Base-by-base conservation (phyloP, 1,284 basidiomycete genomes). In the Anthracocystis panici-leucophaei region DNA sequence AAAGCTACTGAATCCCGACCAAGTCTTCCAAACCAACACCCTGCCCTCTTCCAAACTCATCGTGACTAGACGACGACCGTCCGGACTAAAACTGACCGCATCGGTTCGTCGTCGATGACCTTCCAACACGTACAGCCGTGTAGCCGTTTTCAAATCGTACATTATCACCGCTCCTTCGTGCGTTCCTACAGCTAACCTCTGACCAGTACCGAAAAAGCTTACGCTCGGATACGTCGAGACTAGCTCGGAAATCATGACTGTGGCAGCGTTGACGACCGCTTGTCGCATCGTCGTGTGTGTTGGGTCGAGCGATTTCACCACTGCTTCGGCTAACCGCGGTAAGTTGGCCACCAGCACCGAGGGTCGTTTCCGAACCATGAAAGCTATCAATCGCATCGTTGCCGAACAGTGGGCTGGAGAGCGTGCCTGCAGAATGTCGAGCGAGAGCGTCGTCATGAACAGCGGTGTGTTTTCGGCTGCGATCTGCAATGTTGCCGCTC, bases 111-210 rank as follows among this genome's bases (percentile, higher is more conserved):
- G 56, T 16, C 66, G 51, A 49, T 97, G 95, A 0, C 93, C 92
- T 80, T 98, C 95, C 10, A 99, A 90, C 0, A 99, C 93, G 83
- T 97, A 98, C 8, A 99, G 88, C 12, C 96, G 90, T 2, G 93
- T 97, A 0, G 94, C 95, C 0, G 95, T 95, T 86, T 97, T 97
- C 56, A 99, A 89, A 82, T 99, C 97, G 85, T 97, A 98, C 90
- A 98, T 94, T 76, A 98, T 91, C 35, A 84, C 81, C 5, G 85
- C 85, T 0, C 95, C 94, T 86, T 99, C 97, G 72, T 90, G 91
- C 0, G 96, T 97, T 0, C 97, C 97, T 0, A 98, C 95, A 0
- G 92, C 94, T 1, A 99, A 89, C 9, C 93, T 90, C 84, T 99
- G 96, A 1, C 90, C 91, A 2, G 88, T 87, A 84, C 91, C 90